These are phyloP conservation scores for Microstegium vimineum DNA, from an alignment of 176 grass and related monocot genomes.

Conservation along the genomic window DNA sequence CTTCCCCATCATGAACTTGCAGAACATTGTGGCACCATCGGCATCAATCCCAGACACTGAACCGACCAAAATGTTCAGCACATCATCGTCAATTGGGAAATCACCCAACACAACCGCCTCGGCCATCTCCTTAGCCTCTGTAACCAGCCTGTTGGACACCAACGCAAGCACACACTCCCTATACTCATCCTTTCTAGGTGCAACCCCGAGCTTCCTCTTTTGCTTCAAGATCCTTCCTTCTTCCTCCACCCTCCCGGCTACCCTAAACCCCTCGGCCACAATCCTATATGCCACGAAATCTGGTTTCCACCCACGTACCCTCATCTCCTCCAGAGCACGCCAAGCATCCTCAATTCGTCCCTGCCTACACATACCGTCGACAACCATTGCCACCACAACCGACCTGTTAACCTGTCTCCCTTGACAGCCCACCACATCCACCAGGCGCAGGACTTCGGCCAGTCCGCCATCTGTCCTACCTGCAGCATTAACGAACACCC, in stretches of 20 bases:
- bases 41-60: conserved; percentile 59
- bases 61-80: conserved; percentile 60
- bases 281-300: conserved; percentile 84
- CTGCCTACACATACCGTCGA: conserved; percentile 48
- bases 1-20: conserved; percentile 68
- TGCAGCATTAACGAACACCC: conserved; percentile 48
- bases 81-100: conserved; percentile 64
- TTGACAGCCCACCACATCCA: conserved; percentile 27
- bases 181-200: conserved; percentile 66
- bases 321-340: conserved; percentile 54
- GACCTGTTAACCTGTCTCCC: conserved; percentile 41
- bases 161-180: conserved; percentile 50
- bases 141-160: conserved; percentile 46
- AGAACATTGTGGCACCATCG: conserved; percentile 58
- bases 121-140: conserved; percentile 75
- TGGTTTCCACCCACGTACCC: conserved; percentile 51
- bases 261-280: conserved; percentile 66
- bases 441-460: conserved; percentile 21
- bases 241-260: conserved; percentile 42
- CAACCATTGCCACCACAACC: conserved; percentile 45
- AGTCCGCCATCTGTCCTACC: conserved; percentile 35
- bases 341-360: conserved; percentile 69
- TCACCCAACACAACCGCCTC: conserved; percentile 64
- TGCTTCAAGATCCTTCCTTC: conserved; percentile 72
- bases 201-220: conserved; percentile 81